Conservation (phyloP, 1,139 yeast genomes). For the Nakaseomyces nivariensis region DNA sequence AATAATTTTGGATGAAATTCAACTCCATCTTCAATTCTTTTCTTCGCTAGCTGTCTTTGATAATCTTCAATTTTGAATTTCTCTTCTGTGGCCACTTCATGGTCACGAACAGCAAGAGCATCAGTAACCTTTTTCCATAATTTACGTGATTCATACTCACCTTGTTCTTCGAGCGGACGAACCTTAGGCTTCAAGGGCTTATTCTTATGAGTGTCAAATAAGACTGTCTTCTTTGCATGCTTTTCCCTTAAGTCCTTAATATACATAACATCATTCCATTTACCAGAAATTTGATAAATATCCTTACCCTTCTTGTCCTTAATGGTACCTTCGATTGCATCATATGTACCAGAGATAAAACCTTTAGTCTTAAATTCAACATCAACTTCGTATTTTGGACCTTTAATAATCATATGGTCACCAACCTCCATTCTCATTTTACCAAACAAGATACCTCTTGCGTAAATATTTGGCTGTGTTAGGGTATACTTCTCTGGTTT, state of each 20-base stretch:
- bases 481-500: slow-evolving; percentile 57
- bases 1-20: slow-evolving; percentile 77
- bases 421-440: slow-evolving; percentile 84
- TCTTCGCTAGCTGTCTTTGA: slow-evolving; percentile 66
- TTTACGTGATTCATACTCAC: slow-evolving; percentile 66
- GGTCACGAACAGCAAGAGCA: slow-evolving; percentile 70
- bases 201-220: slow-evolving; percentile 57
- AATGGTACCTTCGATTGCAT: slow-evolving; percentile 72
- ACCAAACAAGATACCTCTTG: slow-evolving; percentile 89
- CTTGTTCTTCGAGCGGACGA: slow-evolving; percentile 71
- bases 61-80: slow-evolving; percentile 75
- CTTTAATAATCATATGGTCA: slow-evolving; percentile 71
- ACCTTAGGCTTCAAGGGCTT: slow-evolving; percentile 52
- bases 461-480: slow-evolving; percentile 91
- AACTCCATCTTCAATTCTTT: slow-evolving; percentile 66
- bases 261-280: slow-evolving; percentile 86
- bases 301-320: slow-evolving; percentile 45
- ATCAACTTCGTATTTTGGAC: slow-evolving; percentile 58
- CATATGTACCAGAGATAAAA: slow-evolving; percentile 83
- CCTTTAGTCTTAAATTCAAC: slow-evolving; percentile 95
- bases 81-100: slow-evolving; percentile 74
- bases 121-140: slow-evolving; percentile 76
- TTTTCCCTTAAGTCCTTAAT: slow-evolving; percentile 44
- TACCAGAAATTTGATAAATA: slow-evolving; percentile 65
- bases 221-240: slow-evolving; percentile 37